Evolutionary conservation across 805 yeast genomes (phyloP).

Genomic region (Yamadazyma olivae): DNA sequence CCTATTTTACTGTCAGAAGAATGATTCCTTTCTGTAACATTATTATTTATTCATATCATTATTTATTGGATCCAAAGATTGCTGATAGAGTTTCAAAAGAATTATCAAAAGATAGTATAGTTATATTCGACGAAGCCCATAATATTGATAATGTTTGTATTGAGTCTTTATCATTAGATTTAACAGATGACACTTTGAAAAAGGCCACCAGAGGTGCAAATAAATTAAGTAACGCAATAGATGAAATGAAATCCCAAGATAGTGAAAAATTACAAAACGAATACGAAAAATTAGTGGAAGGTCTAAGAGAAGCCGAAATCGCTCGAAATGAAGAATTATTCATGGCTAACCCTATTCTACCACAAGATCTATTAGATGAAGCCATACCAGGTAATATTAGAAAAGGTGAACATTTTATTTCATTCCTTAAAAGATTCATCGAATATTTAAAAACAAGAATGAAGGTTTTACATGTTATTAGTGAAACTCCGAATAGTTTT

Average conservation of each 20-base stretch:
- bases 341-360: conserved; percentile 84
- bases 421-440: conserved; percentile 86
- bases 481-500: conserved; percentile 96
- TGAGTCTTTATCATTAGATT: conserved; percentile 86
- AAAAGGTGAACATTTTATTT: conserved; percentile 94
- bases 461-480: conserved; percentile 95
- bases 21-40: conserved; percentile 95
- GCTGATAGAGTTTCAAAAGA: conserved; percentile 94
- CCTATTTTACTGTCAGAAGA: conserved; percentile 95
- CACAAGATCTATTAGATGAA: conserved; percentile 81
- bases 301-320: conserved; percentile 78
- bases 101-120: conserved; percentile 86
- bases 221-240: conserved; percentile 75
- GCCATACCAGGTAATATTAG: conserved; percentile 97
- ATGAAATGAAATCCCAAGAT: conserved; percentile 78
- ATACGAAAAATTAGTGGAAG: conserved; percentile 87
- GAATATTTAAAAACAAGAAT: conserved; percentile 95
- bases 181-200: conserved; percentile 86
- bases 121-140: conserved; percentile 98
- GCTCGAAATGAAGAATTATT: conserved; percentile 60
- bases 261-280: conserved; percentile 83
- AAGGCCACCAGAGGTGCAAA: conserved; percentile 86
- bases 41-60: conserved; percentile 94
- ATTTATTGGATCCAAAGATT: conserved; percentile 92
- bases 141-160: conserved; percentile 98